These are phyloP conservation scores for Buddleja alternifolia DNA, from an alignment of 257 asterid genomes.

Conservation along the genomic window DNA sequence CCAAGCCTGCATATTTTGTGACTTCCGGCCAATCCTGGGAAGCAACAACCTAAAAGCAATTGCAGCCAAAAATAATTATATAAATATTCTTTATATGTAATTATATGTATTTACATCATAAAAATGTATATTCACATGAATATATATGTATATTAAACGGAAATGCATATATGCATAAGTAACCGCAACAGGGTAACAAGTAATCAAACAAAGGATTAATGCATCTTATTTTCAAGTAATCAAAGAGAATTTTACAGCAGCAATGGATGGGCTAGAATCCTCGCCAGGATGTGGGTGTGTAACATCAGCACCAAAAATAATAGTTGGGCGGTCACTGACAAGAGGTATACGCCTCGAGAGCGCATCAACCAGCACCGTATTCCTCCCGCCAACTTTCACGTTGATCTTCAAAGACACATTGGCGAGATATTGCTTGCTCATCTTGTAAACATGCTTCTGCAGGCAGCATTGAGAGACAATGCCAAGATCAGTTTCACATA, in stretches of 20 bases:
- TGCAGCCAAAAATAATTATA: not conserved
- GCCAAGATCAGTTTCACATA: conserved; percentile 98
- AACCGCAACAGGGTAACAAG: not conserved
- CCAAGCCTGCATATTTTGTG: conserved; percentile 93
- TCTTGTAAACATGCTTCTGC: conserved; percentile 79
- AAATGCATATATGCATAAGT: not conserved
- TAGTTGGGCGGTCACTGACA: conserved; percentile 89
- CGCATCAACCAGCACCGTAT: conserved; percentile 91
- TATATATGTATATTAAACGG: too few species aligned
- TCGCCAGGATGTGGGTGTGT: conserved; percentile 99
- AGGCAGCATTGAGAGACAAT: conserved; percentile 95
- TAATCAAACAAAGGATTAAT: not conserved
- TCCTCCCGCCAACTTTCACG: conserved; percentile 97
- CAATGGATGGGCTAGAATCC: conserved; percentile 99
- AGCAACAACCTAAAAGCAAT: conserved; percentile 82
- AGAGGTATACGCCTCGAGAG: conserved; percentile 85
- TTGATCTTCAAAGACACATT: conserved; percentile 88
- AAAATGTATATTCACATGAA: too few species aligned
- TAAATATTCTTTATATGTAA: too few species aligned
- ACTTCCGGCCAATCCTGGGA: conserved; percentile 99
- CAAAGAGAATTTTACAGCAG: conserved; percentile 63
- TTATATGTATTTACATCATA: too few species aligned
- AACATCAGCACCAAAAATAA: conserved; percentile 97
- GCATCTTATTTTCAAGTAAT: not conserved
- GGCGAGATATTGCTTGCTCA: conserved; percentile 91